phyloP scores from a whole-genome alignment of 495 filamentous ascomycete genomes.

The Clohesyomyces aquaticus region DNA sequence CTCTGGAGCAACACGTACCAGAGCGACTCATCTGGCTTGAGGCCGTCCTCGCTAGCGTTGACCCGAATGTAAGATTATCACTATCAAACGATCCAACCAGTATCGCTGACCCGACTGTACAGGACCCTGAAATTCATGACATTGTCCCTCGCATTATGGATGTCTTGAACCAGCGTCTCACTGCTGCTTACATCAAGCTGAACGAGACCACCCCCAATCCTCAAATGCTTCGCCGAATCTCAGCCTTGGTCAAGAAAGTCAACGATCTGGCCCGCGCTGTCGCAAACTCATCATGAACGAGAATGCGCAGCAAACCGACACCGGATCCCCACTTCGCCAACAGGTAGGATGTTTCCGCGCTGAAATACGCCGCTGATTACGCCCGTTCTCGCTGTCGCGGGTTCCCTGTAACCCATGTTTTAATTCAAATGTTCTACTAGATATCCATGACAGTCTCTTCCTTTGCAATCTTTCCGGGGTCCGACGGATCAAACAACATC shows the following conservation, averaged over 20 bases:
- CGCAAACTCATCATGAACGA: conserved; percentile 3
- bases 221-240: conserved; percentile 65
- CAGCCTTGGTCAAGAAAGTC: conserved; percentile 57
- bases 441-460: background rate
- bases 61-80: conserved; percentile 41
- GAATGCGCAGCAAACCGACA: background rate
- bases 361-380: conserved; percentile 8
- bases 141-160: conserved; percentile 74
- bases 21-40: conserved; percentile 82
- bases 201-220: conserved; percentile 64
- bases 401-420: background rate
- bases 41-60: conserved; percentile 61
- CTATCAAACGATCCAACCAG: background rate
- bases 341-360: conserved; percentile 1
- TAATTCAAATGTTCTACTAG: background rate
- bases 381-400: background rate
- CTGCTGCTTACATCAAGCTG: conserved; percentile 70
- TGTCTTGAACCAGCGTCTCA: conserved; percentile 70
- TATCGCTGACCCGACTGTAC: background rate
- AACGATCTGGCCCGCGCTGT: conserved; percentile 53
- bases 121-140: conserved; percentile 78
- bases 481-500: background rate
- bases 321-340: background rate
- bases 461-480: background rate
- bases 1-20: conserved; percentile 65